Evolutionary conservation across 257 asterid species (phyloP), one percentile per base, ranked within the genome.

Genomic region (Jaltomata sinuosa): DNA sequence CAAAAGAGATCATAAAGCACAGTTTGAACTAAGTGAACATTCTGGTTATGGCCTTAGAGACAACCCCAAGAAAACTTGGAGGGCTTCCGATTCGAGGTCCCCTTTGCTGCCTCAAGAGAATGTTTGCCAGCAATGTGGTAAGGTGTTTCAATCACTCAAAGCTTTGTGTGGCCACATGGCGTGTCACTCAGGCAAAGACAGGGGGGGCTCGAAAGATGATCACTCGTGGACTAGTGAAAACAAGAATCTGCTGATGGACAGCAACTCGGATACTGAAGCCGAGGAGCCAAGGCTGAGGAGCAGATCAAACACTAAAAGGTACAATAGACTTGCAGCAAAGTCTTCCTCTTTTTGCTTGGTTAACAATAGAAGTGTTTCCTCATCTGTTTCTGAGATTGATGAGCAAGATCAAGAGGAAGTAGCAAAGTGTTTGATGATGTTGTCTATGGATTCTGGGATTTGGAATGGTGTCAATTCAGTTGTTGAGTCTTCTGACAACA

Each of bases 101-200:
- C 95, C 94, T 22, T 91, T 96, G 84, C 86, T 96, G 84, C 87
- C 90, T 29, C 89, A 84, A 82, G 98, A 92, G 77, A 91, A 81
- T 81, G 83, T 94, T 22, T 96, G 99, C 87, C 95, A 93, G 87
- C 97, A 93, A 92, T 96, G 99, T 86, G 98, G 99, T 40, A 96
- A 96, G 88, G 93, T 92, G 83, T 96, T 96, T 90, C 98, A 90
- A 78, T 94, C 99, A 2, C 25, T 90, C 91, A 96, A 96, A 81
- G 99, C 99, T 15, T 85, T 96, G 88, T 96, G 98, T 84, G 98
- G 99, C 2, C 99, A 96, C 84, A 96, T 96, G 99, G 99, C 99
- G 85, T 94, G 94, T 83, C 99, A 96, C 85, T 96, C 99, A 1
- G 97, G 93, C 1, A 93, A 80, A 88, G 98, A 95, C 25, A 93